phyloP scores from a whole-genome alignment of 2,329 filamentous ascomycete species.

The Diaporthe citrichinensis region DNA sequence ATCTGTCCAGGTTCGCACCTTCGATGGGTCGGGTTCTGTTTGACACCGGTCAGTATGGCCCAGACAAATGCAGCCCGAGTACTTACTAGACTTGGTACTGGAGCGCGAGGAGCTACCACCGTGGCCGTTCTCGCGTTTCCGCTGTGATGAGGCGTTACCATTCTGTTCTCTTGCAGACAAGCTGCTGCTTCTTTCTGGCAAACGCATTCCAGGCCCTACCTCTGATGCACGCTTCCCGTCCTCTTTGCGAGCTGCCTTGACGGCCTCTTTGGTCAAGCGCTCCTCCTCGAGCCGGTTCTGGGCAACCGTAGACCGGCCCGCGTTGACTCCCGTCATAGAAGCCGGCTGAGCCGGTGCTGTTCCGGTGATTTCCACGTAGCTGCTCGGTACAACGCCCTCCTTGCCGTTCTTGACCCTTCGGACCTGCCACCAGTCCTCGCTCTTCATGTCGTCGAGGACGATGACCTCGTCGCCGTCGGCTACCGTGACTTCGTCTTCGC shows the following conservation, averaged over 20 bases:
- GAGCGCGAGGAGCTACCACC: slow-evolving; percentile 65
- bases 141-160: slow-evolving; percentile 80
- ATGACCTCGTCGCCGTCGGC: slow-evolving; percentile 91
- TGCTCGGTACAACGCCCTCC: slow-evolving; percentile 96
- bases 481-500: slow-evolving; percentile 96
- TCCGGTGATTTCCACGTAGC: slow-evolving; percentile 92
- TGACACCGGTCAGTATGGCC: slow-evolving; percentile 21
- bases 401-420: slow-evolving; percentile 90
- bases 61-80: background rate
- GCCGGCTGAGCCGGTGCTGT: slow-evolving; percentile 66
- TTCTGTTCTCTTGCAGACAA: slow-evolving; percentile 75
- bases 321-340: slow-evolving; percentile 65
- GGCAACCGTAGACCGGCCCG: slow-evolving; percentile 76
- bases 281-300: slow-evolving; percentile 86
- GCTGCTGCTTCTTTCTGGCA: slow-evolving; percentile 86
- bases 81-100: slow-evolving; percentile 82
- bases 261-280: slow-evolving; percentile 83
- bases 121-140: slow-evolving; percentile 77
- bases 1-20: slow-evolving; percentile 94
- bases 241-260: slow-evolving; percentile 68
- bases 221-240: slow-evolving; percentile 73
- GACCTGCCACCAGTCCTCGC: slow-evolving; percentile 99
- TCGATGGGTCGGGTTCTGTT: slow-evolving; percentile 83
- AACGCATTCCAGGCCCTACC: slow-evolving; percentile 83
- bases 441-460: slow-evolving; percentile 89